phyloP scores from a whole-genome alignment of 2,329 filamentous ascomycete genomes.

The Pyrenochaeta sp. region DNA sequence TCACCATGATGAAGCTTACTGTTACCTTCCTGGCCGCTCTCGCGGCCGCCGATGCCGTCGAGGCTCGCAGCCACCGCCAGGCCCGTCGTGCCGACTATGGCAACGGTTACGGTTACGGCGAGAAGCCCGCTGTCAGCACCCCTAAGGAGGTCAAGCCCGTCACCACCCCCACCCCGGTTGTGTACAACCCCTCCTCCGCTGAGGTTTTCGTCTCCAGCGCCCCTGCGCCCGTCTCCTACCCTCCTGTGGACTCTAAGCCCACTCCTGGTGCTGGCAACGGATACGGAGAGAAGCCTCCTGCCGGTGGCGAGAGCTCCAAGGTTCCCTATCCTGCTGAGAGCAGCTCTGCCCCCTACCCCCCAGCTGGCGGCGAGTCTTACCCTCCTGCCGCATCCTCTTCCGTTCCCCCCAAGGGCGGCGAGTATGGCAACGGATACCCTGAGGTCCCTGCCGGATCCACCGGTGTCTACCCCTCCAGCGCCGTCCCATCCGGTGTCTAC shows the following conservation, averaged over 20 bases:
- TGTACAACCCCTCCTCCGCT: conserved; percentile 14
- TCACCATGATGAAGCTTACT: conserved; percentile 41
- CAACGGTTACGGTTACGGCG: too few species aligned
- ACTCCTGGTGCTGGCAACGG: conserved; percentile 14
- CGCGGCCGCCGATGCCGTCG: conserved; percentile 38
- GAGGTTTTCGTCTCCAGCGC: conserved; percentile 13
- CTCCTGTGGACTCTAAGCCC: conserved; percentile 13
- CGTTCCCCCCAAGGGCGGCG: not conserved
- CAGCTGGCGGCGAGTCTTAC: conserved; percentile 7
- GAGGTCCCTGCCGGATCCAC: conserved; percentile 6
- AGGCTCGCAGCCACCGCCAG: conserved; percentile 39
- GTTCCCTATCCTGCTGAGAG: conserved; percentile 14
- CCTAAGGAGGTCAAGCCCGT: conserved; percentile 7
- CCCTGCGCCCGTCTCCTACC: conserved; percentile 12
- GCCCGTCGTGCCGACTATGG: too few species aligned
- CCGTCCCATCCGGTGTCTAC: conserved; percentile 24
- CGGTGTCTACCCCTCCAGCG: conserved; percentile 7
- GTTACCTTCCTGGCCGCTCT: conserved; percentile 42
- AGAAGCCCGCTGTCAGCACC: conserved; percentile 13
- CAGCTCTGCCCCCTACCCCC: conserved; percentile 9
- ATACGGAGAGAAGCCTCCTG: conserved; percentile 7
- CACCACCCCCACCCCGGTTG: conserved; percentile 13
- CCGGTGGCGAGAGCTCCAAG: conserved; percentile 7
- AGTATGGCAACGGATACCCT: not conserved
- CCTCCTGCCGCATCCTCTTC: not conserved